Evolutionary conservation across 306 rosid genomes (phyloP), one percentile per base, ranked within the genome.

Genomic region (Quercus parvula): DNA sequence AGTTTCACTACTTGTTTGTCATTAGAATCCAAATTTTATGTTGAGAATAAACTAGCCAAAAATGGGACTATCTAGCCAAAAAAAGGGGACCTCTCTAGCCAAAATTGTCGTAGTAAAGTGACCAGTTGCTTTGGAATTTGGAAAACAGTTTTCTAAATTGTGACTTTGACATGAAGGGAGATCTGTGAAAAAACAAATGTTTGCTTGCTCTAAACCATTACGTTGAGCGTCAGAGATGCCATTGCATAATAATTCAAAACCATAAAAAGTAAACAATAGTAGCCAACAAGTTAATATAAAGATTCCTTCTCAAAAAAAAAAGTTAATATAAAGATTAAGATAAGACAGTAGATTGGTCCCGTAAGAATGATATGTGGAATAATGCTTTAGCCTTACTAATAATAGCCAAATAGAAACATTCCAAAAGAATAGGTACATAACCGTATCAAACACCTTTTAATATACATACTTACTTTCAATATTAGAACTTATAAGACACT

Each of bases 341-440:
- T 13, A 46, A 19, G 49, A 13, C 56, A 51, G 7, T 35, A 17
- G 6, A 12, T 62, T 27, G n/a, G 28, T 25, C 5, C 13, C 11
- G 5, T 4, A 27, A 14, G 8, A 28, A 63, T 28, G 71, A 18
- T 66, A 33, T 66, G 5, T 33, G 22, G 41, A 31, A 27, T 49
- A 31, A 27, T 51, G 19, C 56, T 31, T 54, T 20, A 25, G 6
- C 67, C 67, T 52, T 5, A 49, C 49, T 67, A 19, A 13, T 67
- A 19, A 13, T 24, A 24, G 35, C 56, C 83, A 70, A 79, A 74
- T 71, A 25, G 84, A 71, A 69, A 31, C 72, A 63, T 79, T 79
- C 81, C 81, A 56, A 76, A 6, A 13, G 38, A 14, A 31, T 22
- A 79, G 33, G 0, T 19, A 11, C 24, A 15, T 75, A 28, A 22